A percentile compares a stretch with the other conserved stretches of the same genome.
These are phyloP conservation scores for Kodamaea alishanica DNA, from an alignment of 1,139 yeast species.

Conservation along the genomic window DNA sequence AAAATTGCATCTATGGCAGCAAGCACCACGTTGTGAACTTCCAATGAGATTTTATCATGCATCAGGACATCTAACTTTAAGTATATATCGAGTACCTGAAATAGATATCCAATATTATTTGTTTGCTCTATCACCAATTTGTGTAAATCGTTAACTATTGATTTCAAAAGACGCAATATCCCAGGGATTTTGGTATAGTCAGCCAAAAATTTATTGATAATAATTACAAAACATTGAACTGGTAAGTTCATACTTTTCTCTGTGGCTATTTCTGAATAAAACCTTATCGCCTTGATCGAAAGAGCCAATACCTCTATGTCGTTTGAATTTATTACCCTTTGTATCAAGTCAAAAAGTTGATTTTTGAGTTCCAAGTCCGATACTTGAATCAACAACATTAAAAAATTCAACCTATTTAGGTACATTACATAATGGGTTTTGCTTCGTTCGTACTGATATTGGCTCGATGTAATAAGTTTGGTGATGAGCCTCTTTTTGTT, in stretches of 20 bases:
- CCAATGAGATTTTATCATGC: conserved; percentile 4
- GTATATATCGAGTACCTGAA: conserved; percentile 8
- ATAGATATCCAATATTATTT: conserved; percentile 1
- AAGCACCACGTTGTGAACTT: conserved; percentile 4
- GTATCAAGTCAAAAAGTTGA: conserved; percentile 28
- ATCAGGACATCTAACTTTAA: conserved; percentile 4
- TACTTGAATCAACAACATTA: conserved; percentile 32
- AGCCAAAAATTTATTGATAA: conserved; percentile 10
- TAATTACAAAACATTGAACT: conserved; percentile 16
- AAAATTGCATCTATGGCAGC: neutral
- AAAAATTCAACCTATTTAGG: conserved; percentile 37
- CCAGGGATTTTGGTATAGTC: conserved; percentile 6
- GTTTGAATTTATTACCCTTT: conserved; percentile 20
- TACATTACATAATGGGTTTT: conserved; percentile 30
- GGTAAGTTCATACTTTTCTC: conserved; percentile 19
- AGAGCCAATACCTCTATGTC: conserved; percentile 27
- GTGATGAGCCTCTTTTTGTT: conserved; percentile 34
- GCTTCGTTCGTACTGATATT: conserved; percentile 26
- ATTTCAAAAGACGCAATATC: conserved; percentile 7
- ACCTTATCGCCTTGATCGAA: conserved; percentile 23
- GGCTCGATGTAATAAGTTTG: conserved; percentile 39
- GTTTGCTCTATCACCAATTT: neutral
- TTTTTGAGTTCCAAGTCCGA: conserved; percentile 33
- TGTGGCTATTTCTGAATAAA: conserved; percentile 20
- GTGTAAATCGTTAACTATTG: conserved; percentile 1